phyloP scores from a whole-genome alignment of 192 early-diverging fungal genomes.

The Coemansia sp. region DNA sequence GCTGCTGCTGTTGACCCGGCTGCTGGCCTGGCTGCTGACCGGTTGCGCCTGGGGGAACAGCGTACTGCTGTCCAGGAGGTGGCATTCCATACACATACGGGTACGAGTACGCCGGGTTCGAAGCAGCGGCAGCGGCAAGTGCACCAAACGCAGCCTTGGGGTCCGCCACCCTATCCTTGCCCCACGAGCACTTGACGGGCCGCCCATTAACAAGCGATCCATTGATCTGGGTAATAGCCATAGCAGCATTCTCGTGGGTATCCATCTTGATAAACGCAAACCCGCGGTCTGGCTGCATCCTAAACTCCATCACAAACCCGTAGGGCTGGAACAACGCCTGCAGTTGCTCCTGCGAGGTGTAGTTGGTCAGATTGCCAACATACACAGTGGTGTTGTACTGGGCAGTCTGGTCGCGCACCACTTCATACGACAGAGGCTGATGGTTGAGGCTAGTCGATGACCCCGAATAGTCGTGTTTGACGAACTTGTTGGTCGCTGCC shows the following conservation, averaged over 20 bases:
- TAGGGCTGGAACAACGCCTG: constrained; percentile 75
- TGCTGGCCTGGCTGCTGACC: constrained; percentile 24
- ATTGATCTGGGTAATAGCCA: constrained; percentile 84
- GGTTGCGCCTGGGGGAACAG: constrained; percentile 21
- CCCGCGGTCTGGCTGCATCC: constrained; percentile 88
- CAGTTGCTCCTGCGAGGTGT: constrained; percentile 72
- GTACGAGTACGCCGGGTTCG: constrained; percentile 57
- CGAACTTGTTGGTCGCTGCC: constrained; percentile 26
- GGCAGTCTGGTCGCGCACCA: constrained; percentile 74
- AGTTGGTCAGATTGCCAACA: constrained; percentile 84
- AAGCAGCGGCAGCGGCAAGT: constrained; percentile 37
- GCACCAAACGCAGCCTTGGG: constrained; percentile 53
- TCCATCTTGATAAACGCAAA: constrained; percentile 94
- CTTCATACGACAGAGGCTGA: constrained; percentile 65
- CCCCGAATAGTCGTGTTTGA: constrained; percentile 25
- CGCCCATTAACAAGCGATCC: constrained; percentile 76
- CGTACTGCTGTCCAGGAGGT: constrained; percentile 48
- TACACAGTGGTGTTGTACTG: constrained; percentile 90
- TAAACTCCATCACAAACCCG: constrained; percentile 79
- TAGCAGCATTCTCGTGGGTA: constrained; percentile 87
- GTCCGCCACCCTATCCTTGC: constrained; percentile 75
- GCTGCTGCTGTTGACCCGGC: constrained; percentile 26
- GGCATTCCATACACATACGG: constrained; percentile 57
- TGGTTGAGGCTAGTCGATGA: background rate
- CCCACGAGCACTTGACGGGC: constrained; percentile 86